Percentiles rank a stretch among this genome's conserved stretches.
Conservation (phyloP, 768 basidiomycete genomes). For the Phylloporus sp. region DNA sequence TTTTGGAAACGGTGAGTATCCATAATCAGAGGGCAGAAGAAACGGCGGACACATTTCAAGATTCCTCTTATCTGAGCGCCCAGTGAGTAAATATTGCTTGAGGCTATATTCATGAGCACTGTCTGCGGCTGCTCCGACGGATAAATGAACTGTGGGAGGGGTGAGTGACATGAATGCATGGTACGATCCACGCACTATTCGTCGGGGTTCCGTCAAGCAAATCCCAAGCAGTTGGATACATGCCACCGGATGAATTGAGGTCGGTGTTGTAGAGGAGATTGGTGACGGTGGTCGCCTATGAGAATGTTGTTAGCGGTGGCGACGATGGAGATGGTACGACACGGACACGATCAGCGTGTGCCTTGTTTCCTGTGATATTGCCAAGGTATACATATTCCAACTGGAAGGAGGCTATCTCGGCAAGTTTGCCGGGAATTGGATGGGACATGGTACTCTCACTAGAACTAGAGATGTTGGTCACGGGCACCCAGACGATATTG, state of each 20-base stretch:
- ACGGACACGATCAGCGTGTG: conserved; percentile 53
- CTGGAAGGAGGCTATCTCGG: conserved; percentile 79
- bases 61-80: conserved; percentile 51
- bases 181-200: conserved; percentile 38
- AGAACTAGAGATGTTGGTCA: conserved; percentile 2
- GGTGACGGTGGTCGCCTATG: conserved; percentile 47
- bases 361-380: conserved; percentile 65
- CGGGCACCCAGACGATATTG: too few relatives aligned
- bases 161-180: not conserved
- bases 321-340: not conserved
- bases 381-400: conserved; percentile 84
- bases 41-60: conserved; percentile 59
- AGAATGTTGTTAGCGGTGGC: not conserved
- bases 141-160: conserved; percentile 35
- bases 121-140: conserved; percentile 64
- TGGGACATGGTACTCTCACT: conserved; percentile 17
- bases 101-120: conserved; percentile 76
- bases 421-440: conserved; percentile 43
- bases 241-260: conserved; percentile 45
- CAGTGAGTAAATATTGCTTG: conserved; percentile 67
- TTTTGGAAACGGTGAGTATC: conserved; percentile 26
- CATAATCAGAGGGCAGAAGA: not conserved
- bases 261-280: conserved; percentile 44
- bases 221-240: conserved; percentile 62
- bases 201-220: conserved; percentile 41